A percentile compares a stretch with the other conserved stretches of the same genome.
These are phyloP conservation scores for Chlamydomonas sp. DNA, from an alignment of 139 green algal genomes.

Conservation along the genomic window DNA sequence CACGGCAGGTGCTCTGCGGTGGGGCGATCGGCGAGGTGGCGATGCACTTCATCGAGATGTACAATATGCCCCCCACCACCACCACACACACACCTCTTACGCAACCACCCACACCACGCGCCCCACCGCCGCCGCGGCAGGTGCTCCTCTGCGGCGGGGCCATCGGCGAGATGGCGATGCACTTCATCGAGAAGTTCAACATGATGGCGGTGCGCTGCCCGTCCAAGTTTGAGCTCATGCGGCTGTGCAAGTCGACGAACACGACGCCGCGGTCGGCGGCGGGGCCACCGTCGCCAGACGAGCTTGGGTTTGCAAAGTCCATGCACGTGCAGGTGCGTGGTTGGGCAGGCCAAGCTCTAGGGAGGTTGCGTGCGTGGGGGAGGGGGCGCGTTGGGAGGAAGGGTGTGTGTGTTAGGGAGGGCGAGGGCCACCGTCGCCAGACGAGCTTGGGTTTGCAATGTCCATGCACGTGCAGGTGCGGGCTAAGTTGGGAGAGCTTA, in stretches of 20 bases:
- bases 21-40: slow-evolving; percentile 87
- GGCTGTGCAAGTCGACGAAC: slow-evolving; percentile 87
- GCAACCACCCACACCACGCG: too few species aligned
- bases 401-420: not conserved
- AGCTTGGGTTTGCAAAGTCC: slow-evolving; percentile 70
- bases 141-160: too few species aligned
- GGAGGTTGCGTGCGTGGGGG: not conserved
- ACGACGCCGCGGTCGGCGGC: slow-evolving; percentile 43
- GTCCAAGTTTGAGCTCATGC: slow-evolving; percentile 96
- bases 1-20: too few species aligned
- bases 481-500: not conserved
- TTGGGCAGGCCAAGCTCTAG: not conserved
- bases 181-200: slow-evolving; percentile 80
- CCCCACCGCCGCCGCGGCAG: too few species aligned
- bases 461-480: slow-evolving; percentile 41
- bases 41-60: slow-evolving; percentile 94
- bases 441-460: slow-evolving; percentile 77
- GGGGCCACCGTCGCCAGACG: slow-evolving; percentile 50
- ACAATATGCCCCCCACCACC: too few species aligned
- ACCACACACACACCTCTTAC: too few species aligned
- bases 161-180: slow-evolving; percentile 95
- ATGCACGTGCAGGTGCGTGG: slow-evolving; percentile 46
- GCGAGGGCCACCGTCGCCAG: slow-evolving; percentile 38
- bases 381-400: not conserved
- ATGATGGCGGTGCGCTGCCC: slow-evolving; percentile 70